phyloP scores from a whole-genome alignment of 2,329 filamentous ascomycete genomes.

The Fusarium denticulatum region DNA sequence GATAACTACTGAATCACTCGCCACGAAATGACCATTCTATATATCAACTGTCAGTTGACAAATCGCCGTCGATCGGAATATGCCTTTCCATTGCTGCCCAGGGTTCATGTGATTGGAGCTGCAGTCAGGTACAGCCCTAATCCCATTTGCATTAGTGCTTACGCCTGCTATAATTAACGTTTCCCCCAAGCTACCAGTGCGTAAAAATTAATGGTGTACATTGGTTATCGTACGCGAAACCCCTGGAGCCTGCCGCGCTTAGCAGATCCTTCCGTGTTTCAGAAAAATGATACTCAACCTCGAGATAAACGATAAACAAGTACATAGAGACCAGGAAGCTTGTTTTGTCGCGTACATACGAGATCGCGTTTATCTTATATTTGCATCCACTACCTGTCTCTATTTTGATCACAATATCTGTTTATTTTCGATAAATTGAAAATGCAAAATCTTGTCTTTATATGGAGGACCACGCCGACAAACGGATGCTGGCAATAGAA shows the following conservation, averaged over 20 bases:
- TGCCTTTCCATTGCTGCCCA: background rate
- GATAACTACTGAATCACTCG: background rate
- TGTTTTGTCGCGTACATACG: background rate
- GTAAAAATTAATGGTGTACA: background rate
- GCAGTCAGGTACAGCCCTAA: background rate
- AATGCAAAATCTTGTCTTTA: no score
- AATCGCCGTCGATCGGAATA: background rate
- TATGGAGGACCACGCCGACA: background rate
- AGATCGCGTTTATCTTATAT: rapidly evolving
- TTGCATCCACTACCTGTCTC: no score
- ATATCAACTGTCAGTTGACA: background rate
- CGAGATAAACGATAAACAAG: background rate
- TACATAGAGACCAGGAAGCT: background rate
- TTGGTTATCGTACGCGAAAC: background rate
- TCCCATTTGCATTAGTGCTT: background rate
- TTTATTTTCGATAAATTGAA: no score
- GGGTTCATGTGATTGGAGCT: background rate
- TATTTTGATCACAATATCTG: background rate
- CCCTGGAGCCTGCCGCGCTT: background rate
- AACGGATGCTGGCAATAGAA: background rate
- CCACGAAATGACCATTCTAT: background rate
- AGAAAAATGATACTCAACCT: background rate
- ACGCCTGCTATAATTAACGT: background rate
- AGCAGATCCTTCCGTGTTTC: background rate
- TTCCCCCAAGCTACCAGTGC: background rate